These are phyloP conservation scores for Chara braunii DNA, from an alignment of 139 green algal genomes.

Conservation along the genomic window DNA sequence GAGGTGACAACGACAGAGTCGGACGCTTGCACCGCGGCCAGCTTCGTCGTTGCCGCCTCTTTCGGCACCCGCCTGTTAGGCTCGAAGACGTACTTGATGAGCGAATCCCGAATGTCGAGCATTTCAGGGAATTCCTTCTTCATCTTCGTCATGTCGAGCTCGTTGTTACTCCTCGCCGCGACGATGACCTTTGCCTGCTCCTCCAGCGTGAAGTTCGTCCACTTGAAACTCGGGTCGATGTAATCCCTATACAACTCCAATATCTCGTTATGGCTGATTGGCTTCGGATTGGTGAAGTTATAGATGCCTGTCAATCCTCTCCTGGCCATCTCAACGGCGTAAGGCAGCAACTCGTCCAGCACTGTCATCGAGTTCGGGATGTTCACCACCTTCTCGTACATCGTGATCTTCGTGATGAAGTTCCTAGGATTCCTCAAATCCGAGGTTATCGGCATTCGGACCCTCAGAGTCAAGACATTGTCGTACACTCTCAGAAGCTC, in stretches of 20 bases:
- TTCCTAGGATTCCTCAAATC: slow-evolving; percentile 86
- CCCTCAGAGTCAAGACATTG: slow-evolving; percentile 84
- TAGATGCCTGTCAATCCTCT: slow-evolving; percentile 76
- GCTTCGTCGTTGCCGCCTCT: too few relatives aligned
- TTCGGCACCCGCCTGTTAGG: slow-evolving; percentile 28
- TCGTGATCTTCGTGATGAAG: slow-evolving; percentile 99
- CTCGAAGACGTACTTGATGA: slow-evolving; percentile 89
- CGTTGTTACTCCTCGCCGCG: slow-evolving; percentile 91
- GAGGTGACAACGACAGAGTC: too few relatives aligned
- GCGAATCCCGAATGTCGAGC: slow-evolving; percentile 72
- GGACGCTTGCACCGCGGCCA: too few relatives aligned
- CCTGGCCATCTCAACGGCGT: slow-evolving; percentile 82
- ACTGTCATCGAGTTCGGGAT: slow-evolving; percentile 83
- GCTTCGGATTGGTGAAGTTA: slow-evolving; percentile 97
- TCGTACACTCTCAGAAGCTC: slow-evolving; percentile 78
- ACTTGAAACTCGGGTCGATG: slow-evolving; percentile 89
- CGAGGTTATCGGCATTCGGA: slow-evolving; percentile 93
- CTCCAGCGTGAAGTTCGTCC: slow-evolving; percentile 50
- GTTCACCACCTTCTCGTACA: slow-evolving; percentile 75
- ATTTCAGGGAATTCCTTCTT: slow-evolving; percentile 81
- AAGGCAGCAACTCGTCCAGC: slow-evolving; percentile 86
- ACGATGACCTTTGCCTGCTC: slow-evolving; percentile 86
- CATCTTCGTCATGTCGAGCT: slow-evolving; percentile 78
- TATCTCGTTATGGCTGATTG: slow-evolving; percentile 94
- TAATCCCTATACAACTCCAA: slow-evolving; percentile 90